Conservation (phyloP, 768 basidiomycete species). For the Dendrothele bispora region DNA sequence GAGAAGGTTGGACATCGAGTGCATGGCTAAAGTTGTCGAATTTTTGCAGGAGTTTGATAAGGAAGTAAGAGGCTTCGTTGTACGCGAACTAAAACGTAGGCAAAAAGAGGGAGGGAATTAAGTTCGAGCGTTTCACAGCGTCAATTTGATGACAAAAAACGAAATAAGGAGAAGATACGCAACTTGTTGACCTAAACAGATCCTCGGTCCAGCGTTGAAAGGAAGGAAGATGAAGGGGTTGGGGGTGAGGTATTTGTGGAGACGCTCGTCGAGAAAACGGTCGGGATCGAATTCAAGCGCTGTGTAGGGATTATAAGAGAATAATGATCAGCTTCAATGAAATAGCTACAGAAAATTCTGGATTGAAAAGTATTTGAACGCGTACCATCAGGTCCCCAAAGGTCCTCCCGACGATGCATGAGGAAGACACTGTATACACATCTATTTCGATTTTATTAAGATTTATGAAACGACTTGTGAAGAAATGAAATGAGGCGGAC, state of each 20-base stretch:
- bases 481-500: constrained; percentile 13
- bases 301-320: constrained; percentile 14
- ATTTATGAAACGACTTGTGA: too few species aligned
- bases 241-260: constrained; percentile 52
- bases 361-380: too few species aligned
- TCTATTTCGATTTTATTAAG: too few species aligned
- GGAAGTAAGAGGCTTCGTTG: too few species aligned
- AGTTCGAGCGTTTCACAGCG: too few species aligned
- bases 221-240: constrained; percentile 57
- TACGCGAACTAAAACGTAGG: too few species aligned
- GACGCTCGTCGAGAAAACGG: constrained; percentile 62
- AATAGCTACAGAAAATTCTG: not conserved
- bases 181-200: constrained; percentile 55
- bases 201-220: constrained; percentile 52
- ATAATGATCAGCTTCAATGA: not conserved
- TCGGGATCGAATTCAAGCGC: constrained; percentile 67
- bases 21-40: too few species aligned
- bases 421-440: constrained; percentile 47
- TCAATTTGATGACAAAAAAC: too few species aligned
- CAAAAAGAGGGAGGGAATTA: too few species aligned
- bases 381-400: constrained; percentile 70
- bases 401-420: constrained; percentile 62
- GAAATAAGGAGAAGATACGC: too few species aligned
- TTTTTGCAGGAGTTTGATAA: too few species aligned
- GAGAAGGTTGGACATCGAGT: too few species aligned